These are phyloP conservation scores for Thuidium tamariscinum DNA, from an alignment of 225 moss, liverwort and hornwort genomes.

Conservation along the genomic window DNA sequence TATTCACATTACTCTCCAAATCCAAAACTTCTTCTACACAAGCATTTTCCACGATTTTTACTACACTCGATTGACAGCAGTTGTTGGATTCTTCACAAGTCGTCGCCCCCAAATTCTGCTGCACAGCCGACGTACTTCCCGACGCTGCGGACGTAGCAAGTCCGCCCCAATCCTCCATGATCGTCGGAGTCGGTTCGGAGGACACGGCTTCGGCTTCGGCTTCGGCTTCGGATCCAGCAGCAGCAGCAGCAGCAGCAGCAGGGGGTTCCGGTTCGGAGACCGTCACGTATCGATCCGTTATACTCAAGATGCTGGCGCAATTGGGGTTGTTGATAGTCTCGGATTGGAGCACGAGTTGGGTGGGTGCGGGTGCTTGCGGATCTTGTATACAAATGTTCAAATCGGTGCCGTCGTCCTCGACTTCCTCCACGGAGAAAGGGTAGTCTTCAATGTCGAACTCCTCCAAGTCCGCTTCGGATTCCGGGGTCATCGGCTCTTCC, in stretches of 20 bases:
- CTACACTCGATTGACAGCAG: background rate
- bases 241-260: background rate
- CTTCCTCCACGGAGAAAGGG: conserved; percentile 32
- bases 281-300: background rate
- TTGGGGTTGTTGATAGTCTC: background rate
- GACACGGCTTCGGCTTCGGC: too few species aligned
- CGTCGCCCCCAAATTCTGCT: background rate
- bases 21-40: background rate
- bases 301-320: background rate
- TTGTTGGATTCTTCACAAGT: background rate
- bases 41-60: conserved; percentile 12
- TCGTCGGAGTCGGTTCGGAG: background rate
- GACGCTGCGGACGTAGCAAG: background rate
- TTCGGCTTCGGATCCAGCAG: background rate
- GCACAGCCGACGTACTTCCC: background rate
- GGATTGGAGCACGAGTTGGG: background rate
- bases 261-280: background rate
- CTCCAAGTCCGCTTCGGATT: conserved; percentile 21
- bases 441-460: conserved; percentile 55
- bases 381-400: conserved; percentile 11
- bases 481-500: conserved; percentile 65
- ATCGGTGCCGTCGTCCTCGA: conserved; percentile 6
- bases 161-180: conserved; percentile 17
- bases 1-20: background rate
- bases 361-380: background rate